These are phyloP conservation scores for Candida andamanensis DNA, from an alignment of 805 yeast genomes.

Conservation along the genomic window DNA sequence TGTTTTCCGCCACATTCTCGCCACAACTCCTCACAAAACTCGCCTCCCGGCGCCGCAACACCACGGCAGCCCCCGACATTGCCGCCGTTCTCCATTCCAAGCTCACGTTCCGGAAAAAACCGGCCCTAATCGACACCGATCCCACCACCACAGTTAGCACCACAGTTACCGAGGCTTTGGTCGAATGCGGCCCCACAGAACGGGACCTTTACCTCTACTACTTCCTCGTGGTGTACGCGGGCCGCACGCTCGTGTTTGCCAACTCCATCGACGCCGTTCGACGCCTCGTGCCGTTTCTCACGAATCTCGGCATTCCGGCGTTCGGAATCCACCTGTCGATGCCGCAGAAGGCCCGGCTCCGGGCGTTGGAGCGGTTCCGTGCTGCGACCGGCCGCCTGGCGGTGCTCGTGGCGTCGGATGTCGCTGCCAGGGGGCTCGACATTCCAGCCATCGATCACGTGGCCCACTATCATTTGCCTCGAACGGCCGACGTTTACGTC, in stretches of 20 bases:
- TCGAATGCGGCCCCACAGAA: conserved; percentile 87
- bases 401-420: conserved; percentile 90
- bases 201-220: conserved; percentile 89
- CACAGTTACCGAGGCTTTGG: conserved; percentile 74
- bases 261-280: conserved; percentile 95
- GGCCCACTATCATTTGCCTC: conserved; percentile 90
- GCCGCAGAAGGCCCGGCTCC: conserved; percentile 89
- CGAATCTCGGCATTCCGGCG: conserved; percentile 60
- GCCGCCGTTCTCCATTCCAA: conserved; percentile 61
- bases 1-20: conserved; percentile 94
- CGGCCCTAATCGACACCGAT: conserved; percentile 75
- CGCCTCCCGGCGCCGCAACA: conserved; percentile 24
- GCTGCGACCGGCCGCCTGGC: conserved; percentile 45
- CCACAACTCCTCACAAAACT: conserved; percentile 76
- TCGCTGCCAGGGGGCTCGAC: conserved; percentile 97
- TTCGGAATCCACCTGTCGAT: conserved; percentile 87
- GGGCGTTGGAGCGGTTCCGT: conserved; percentile 77
- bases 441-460: conserved; percentile 89
- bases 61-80: conserved; percentile 38
- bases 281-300: conserved; percentile 71
- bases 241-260: conserved; percentile 84
- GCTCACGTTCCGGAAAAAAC: conserved; percentile 66
- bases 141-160: conserved; percentile 78
- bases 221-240: conserved; percentile 80
- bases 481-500: conserved; percentile 89